Evolutionary conservation across 148 eudicot genomes (phyloP), one percentile per base, ranked within the genome.

Genomic region (Oxyria digyna): DNA sequence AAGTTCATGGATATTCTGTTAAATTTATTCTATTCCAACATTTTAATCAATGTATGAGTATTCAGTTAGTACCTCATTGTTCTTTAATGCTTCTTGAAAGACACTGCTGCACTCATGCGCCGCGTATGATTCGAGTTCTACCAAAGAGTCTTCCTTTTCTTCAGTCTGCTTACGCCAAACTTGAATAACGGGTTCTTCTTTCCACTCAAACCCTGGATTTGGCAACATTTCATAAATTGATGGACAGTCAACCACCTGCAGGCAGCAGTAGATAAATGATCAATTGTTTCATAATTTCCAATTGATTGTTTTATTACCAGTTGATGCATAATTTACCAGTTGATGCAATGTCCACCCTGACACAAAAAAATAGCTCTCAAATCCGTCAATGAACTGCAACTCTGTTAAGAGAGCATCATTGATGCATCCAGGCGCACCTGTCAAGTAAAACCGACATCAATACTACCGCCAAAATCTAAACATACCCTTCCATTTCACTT

Each of bases 361-460:
- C 62, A 93, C 96, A 73, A 93, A 93, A 75, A 93, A 88, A 67
- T 72, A 86, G 79, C 96, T 88, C 78, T 88, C 90, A 74, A 93
- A 82, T 49, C 98, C 98, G 32, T 93, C 97, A 77, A 93, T 85
- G 80, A 93, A 93, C 77, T 93, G 92, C 76, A 93, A 31, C 32
- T 97, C 98, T 41, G 98, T 93, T 71, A 93, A 78, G 45, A 93
- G 86, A 71, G 92, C 80, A 79, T 93, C 98, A 76, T 93, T 93
- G 77, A 93, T 72, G 78, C 89, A 90, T 77, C 98, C 98, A 37
- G 98, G 98, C 59, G 98, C 95, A 69, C 98, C 98, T 93, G 87
- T 79, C 43, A 46, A 65, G 48, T 69, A 82, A 66, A 35, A 35
- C 3, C 38, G 6, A 35, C 6, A 35, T 35, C 38, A 35, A n/a